Percentiles rank a stretch among this genome's conserved stretches.
phyloP scores from a whole-genome alignment of 495 filamentous ascomycete genomes.

The Immersiella caudata region DNA sequence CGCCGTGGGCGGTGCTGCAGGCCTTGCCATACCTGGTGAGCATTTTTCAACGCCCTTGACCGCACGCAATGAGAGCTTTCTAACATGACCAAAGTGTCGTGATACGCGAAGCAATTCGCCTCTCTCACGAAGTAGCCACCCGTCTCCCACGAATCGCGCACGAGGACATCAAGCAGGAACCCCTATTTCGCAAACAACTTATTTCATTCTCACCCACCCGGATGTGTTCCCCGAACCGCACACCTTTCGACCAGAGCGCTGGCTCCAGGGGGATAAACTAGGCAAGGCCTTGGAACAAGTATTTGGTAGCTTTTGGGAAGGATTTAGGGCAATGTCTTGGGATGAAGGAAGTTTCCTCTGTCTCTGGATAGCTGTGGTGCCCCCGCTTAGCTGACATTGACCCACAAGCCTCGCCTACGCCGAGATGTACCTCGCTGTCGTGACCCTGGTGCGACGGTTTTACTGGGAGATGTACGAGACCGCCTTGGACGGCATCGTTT shows the following conservation, averaged over 20 bases:
- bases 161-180: conserved; percentile 35
- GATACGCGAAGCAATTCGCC: conserved; percentile 52
- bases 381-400: conserved; percentile 2
- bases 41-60: background rate
- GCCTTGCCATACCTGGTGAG: conserved; percentile 53
- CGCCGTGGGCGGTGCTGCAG: conserved; percentile 50
- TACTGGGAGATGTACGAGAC: conserved; percentile 30
- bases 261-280: conserved; percentile 43
- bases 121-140: conserved; percentile 45
- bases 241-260: conserved; percentile 54
- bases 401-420: conserved; percentile 32
- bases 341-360: conserved; percentile 41
- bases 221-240: conserved; percentile 51
- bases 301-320: conserved; percentile 52
- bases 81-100: conserved; percentile 39
- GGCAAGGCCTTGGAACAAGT: conserved; percentile 45
- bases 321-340: conserved; percentile 55
- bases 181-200: conserved; percentile 30
- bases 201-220: conserved; percentile 44
- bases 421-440: conserved; percentile 22
- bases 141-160: conserved; percentile 46
- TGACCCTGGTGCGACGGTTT: conserved; percentile 19
- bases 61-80: background rate
- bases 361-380: background rate
- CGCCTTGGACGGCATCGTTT: conserved; percentile 22